phyloP scores from a whole-genome alignment of 306 rosid species.

The Mucuna pruriens region DNA sequence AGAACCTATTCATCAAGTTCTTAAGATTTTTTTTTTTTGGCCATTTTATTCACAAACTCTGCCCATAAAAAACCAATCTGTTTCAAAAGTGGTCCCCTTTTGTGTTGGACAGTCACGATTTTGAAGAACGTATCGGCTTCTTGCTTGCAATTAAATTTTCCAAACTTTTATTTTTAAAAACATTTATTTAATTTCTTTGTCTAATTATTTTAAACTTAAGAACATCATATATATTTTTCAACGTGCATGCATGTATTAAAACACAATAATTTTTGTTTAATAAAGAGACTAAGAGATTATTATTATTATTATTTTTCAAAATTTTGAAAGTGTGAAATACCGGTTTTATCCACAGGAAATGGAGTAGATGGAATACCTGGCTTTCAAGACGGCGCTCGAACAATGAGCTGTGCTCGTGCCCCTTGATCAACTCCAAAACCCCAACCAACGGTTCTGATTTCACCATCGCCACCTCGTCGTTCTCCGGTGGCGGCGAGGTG shows the following conservation, averaged over 20 bases:
- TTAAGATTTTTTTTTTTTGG: not conserved
- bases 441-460: constrained; percentile 67
- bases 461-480: constrained; percentile 28
- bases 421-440: constrained; percentile 59
- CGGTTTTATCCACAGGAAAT: constrained; percentile 34
- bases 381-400: constrained; percentile 76
- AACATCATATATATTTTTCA: not conserved
- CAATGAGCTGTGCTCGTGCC: constrained; percentile 59
- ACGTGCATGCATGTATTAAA: constrained; percentile 33
- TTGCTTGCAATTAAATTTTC: not conserved
- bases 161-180: not conserved
- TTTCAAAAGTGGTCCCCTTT: constrained; percentile 58
- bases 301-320: not conserved
- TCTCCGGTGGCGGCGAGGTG: constrained; percentile 23
- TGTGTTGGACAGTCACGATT: constrained; percentile 47
- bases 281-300: not conserved
- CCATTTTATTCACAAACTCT: constrained; percentile 23
- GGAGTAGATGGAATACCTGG: constrained; percentile 57
- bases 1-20: not conserved
- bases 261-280: not conserved
- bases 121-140: constrained; percentile 41
- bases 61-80: constrained; percentile 30
- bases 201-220: not conserved
- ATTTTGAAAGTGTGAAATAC: constrained; percentile 32
- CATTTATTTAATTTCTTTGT: not conserved